These are phyloP conservation scores for Paecilomyces dactylethromorphus DNA, from an alignment of 2,329 filamentous ascomycete genomes.

Conservation along the genomic window DNA sequence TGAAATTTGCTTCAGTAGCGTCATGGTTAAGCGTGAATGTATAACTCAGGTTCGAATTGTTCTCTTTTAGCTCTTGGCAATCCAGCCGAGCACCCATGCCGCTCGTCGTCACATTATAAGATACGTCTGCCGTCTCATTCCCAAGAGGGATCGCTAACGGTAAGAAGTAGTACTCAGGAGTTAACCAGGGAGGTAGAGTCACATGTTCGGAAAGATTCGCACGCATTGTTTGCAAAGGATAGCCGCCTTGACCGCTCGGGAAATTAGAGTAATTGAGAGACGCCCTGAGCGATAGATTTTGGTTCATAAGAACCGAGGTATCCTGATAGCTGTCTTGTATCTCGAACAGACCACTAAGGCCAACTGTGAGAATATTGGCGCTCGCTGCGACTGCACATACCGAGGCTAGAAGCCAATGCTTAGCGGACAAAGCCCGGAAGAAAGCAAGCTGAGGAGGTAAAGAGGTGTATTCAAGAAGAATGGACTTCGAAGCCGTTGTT, in stretches of 20 bases:
- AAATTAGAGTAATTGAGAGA: constrained; percentile 4
- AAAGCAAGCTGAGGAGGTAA: constrained; percentile 50
- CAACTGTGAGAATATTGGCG: constrained; percentile 48
- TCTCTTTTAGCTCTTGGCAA: constrained; percentile 21
- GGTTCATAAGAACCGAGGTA: background rate
- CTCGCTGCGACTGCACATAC: constrained; percentile 46
- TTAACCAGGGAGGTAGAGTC: constrained; percentile 45
- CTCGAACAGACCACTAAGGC: constrained; percentile 46
- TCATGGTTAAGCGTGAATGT: background rate
- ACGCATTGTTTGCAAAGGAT: constrained; percentile 38
- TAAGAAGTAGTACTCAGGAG: constrained; percentile 41
- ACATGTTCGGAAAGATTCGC: constrained; percentile 43
- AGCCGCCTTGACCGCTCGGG: constrained; percentile 14
- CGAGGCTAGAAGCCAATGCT: constrained; percentile 41
- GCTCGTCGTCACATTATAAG: constrained; percentile 20
- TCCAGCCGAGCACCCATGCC: constrained; percentile 28
- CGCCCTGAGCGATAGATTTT: background rate
- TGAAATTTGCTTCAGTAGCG: background rate
- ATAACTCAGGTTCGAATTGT: background rate
- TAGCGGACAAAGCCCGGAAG: constrained; percentile 37
- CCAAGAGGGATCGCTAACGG: constrained; percentile 27
- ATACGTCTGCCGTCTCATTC: constrained; percentile 1
- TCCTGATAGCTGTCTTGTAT: background rate
- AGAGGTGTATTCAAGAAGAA: constrained; percentile 46
- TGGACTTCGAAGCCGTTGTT: constrained; percentile 28